A percentile compares a stretch with the other conserved stretches of the same genome.
phyloP scores from a whole-genome alignment of 352 stramenopile genomes.

The Pythium graminicola region DNA sequence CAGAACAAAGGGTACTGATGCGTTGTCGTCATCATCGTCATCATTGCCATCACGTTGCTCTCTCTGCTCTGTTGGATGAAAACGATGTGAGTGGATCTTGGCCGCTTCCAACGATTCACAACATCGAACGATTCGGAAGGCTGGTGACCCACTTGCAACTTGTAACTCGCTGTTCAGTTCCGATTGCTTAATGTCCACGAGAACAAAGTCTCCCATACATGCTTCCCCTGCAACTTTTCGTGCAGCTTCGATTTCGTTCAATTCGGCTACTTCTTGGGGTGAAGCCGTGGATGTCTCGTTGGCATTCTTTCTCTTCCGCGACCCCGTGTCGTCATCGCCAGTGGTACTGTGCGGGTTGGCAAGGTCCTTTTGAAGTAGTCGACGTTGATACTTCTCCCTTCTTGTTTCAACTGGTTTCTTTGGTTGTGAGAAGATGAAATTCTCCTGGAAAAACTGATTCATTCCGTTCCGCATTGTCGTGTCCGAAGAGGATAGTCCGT shows the following conservation, averaged over 20 bases:
- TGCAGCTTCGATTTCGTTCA: conserved; percentile 6
- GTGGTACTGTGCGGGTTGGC: conserved; percentile 3
- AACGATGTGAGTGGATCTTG: conserved; percentile 6
- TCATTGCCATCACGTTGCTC: not conserved
- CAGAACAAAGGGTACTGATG: conserved; percentile 26
- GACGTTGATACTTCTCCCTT: not conserved
- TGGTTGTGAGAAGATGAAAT: conserved; percentile 64
- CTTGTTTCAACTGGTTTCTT: not conserved
- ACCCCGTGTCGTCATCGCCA: not conserved
- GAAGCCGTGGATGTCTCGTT: not conserved
- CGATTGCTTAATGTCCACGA: conserved; percentile 23
- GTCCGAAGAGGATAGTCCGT: conserved; percentile 1
- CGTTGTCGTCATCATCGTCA: not conserved
- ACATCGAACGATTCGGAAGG: conserved; percentile 22
- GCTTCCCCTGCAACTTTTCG: conserved; percentile 7
- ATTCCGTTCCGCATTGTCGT: conserved; percentile 23
- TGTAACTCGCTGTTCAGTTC: not conserved
- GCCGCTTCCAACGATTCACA: conserved; percentile 8
- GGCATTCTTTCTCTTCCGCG: not conserved
- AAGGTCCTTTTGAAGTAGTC: conserved; percentile 1
- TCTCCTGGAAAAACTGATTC: conserved; percentile 53
- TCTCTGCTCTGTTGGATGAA: not conserved
- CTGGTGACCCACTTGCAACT: conserved; percentile 15
- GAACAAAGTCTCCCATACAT: conserved; percentile 28
- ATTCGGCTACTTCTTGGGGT: not conserved